phyloP scores from a whole-genome alignment of 2,329 filamentous ascomycete genomes.

The Epicoccum nigrum region DNA sequence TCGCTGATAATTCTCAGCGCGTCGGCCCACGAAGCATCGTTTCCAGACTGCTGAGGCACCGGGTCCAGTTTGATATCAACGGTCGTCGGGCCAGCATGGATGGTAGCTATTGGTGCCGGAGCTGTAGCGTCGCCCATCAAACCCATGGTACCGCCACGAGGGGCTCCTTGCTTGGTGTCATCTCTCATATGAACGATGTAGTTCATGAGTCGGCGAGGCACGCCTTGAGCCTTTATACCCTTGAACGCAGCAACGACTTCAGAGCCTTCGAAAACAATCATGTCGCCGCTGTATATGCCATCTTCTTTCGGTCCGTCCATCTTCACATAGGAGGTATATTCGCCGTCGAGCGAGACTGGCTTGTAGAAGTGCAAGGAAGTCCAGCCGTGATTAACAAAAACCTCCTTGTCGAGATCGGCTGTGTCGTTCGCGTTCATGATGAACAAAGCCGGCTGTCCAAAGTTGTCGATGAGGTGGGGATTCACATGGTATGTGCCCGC shows the following conservation, averaged over 20 bases:
- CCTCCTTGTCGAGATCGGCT: slow-evolving; percentile 9
- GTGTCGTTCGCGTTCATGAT: slow-evolving; percentile 22
- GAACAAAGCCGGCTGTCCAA: slow-evolving; percentile 15
- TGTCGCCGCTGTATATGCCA: slow-evolving; percentile 9
- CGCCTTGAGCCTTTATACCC: not conserved
- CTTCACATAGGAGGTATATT: slow-evolving; percentile 6
- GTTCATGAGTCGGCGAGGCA: slow-evolving; percentile 14
- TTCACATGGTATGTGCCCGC: not conserved
- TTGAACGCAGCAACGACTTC: not conserved
- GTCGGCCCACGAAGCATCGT: too few relatives aligned
- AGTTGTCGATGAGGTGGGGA: slow-evolving; percentile 17
- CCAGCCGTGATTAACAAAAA: slow-evolving; percentile 27
- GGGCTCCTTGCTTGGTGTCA: too few relatives aligned
- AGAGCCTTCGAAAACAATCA: slow-evolving; percentile 9
- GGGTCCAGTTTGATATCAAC: too few relatives aligned
- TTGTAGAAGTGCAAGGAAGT: slow-evolving; percentile 17
- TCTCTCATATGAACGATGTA: too few relatives aligned
- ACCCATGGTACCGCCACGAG: too few relatives aligned
- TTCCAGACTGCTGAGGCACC: too few relatives aligned
- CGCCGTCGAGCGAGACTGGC: not conserved
- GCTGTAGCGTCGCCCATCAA: too few relatives aligned
- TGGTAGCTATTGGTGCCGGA: too few relatives aligned
- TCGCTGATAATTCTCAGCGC: slow-evolving; percentile 42
- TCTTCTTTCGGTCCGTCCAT: slow-evolving; percentile 5
- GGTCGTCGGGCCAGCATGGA: too few relatives aligned